Percentiles rank a stretch among this genome's conserved stretches.
These are phyloP conservation scores for Castanea sativa DNA, from an alignment of 306 rosid genomes.

Conservation along the genomic window DNA sequence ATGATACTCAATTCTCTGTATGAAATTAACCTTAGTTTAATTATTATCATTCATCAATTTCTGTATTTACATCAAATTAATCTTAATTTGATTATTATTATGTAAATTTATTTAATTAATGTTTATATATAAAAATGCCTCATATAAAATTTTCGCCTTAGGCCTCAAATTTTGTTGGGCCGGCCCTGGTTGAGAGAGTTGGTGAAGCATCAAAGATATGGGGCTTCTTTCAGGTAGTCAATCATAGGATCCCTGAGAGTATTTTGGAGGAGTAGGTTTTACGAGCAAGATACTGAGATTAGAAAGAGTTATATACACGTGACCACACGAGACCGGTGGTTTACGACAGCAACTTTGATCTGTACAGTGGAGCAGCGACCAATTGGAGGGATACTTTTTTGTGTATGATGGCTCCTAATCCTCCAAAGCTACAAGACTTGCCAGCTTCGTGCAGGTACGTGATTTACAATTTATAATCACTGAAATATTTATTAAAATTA, in stretches of 20 bases:
- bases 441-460: conserved; percentile 6
- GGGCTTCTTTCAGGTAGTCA: conserved; percentile 46
- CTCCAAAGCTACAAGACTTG: conserved; percentile 23
- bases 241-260: conserved; percentile 35
- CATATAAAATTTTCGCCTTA: too few species aligned
- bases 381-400: conserved; percentile 26
- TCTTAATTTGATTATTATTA: too few species aligned
- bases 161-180: too few species aligned
- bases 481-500: too few species aligned
- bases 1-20: too few species aligned
- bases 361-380: neutral
- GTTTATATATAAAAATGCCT: too few species aligned
- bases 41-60: too few species aligned
- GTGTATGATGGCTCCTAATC: neutral
- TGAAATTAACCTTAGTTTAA: too few species aligned
- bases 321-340: conserved; percentile 8
- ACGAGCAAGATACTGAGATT: conserved; percentile 33
- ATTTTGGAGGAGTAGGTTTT: conserved; percentile 40
- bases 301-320: conserved; percentile 31
- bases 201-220: conserved; percentile 37
- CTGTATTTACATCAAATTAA: too few species aligned
- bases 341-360: conserved; percentile 37
- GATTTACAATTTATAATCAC: too few species aligned
- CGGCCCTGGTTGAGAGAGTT: conserved; percentile 17
- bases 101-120: too few species aligned